These are phyloP conservation scores for Coprinopsis strossmayeri DNA, from an alignment of 768 basidiomycete genomes.

Conservation along the genomic window DNA sequence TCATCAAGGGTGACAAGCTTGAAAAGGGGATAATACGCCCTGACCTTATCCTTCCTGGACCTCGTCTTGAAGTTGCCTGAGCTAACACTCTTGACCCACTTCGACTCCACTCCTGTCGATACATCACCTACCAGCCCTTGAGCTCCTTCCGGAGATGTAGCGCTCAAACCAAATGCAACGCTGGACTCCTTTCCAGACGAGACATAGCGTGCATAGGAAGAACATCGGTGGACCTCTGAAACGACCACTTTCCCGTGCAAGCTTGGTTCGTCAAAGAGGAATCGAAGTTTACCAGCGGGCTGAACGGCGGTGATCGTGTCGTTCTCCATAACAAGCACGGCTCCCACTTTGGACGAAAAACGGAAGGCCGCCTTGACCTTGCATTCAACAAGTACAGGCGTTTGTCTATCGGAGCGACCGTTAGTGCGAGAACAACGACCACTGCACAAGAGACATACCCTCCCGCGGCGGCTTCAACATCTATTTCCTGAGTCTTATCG, in stretches of 20 bases:
- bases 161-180: conserved; percentile 21
- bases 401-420: conserved; percentile 13
- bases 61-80: conserved; percentile 22
- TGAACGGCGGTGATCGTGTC: conserved; percentile 20
- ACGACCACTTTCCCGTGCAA: conserved; percentile 23
- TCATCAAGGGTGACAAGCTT: conserved; percentile 22
- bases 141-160: conserved; percentile 11
- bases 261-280: conserved; percentile 18
- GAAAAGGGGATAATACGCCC: conserved; percentile 22
- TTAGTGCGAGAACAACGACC: not conserved
- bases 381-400: conserved; percentile 19
- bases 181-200: conserved; percentile 12
- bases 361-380: conserved; percentile 21
- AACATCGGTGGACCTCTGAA: conserved; percentile 26
- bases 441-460: conserved; percentile 10
- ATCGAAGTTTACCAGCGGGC: conserved; percentile 20
- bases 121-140: conserved; percentile 11
- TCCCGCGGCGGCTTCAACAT: conserved; percentile 10
- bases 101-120: conserved; percentile 7
- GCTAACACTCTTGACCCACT: conserved; percentile 18
- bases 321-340: conserved; percentile 25
- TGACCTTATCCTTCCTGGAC: conserved; percentile 16
- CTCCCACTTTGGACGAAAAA: conserved; percentile 21
- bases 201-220: conserved; percentile 25
- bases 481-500: conserved; percentile 17